These are phyloP conservation scores for Biancaea sappan DNA, from an alignment of 306 rosid species.

Conservation along the genomic window DNA sequence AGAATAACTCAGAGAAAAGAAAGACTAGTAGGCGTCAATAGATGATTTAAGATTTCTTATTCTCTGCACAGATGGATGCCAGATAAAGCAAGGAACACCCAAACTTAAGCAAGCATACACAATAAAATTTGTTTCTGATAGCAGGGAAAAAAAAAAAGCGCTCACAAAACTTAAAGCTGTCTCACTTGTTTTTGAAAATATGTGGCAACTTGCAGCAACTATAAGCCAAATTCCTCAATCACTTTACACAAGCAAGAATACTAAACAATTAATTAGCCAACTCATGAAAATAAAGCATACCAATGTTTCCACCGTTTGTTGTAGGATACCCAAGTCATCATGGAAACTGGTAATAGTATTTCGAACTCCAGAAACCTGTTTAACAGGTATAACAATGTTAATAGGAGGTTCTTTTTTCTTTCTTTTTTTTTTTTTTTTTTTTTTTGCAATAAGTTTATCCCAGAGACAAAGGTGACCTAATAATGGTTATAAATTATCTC, in stretches of 20 bases:
- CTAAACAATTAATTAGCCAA: slow-evolving; percentile 19
- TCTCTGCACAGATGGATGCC: neutral
- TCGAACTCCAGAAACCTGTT: slow-evolving; percentile 81
- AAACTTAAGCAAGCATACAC: neutral
- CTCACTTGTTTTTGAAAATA: neutral
- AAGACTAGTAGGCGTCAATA: neutral
- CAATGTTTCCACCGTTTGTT: slow-evolving; percentile 62
- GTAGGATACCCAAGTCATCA: slow-evolving; percentile 61
- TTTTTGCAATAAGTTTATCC: neutral
- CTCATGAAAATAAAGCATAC: slow-evolving; percentile 56
- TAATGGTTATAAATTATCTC: slow-evolving; percentile 12
- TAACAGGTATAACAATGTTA: slow-evolving; percentile 37
- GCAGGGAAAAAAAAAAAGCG: neutral
- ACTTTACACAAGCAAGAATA: slow-evolving; percentile 12
- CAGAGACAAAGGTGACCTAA: neutral
- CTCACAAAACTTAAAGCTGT: neutral
- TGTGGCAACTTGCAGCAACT: neutral
- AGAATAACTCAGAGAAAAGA: slow-evolving; percentile 31
- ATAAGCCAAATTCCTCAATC: slow-evolving; percentile 18
- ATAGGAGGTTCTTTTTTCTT: neutral
- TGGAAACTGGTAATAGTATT: slow-evolving; percentile 55
- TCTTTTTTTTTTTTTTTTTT: too few species aligned
- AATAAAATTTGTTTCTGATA: neutral
- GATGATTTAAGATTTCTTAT: neutral
- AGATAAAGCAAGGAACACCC: neutral